These are phyloP conservation scores for Calonectria montana DNA, from an alignment of 2,329 filamentous ascomycete species.

Conservation along the genomic window DNA sequence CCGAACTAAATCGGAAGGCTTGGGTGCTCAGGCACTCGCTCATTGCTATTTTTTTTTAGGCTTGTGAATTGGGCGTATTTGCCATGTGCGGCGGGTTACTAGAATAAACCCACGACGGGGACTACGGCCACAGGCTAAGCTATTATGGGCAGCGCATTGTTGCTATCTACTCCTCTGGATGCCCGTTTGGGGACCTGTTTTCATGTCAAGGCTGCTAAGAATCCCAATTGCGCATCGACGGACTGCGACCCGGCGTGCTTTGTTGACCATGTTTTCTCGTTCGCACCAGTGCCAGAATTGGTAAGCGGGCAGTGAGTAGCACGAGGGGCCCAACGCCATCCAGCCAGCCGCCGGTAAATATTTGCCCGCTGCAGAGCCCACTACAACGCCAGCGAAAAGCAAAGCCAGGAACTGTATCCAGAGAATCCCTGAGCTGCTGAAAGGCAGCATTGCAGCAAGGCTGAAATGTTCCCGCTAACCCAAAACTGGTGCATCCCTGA, in stretches of 20 bases:
- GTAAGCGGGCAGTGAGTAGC: background rate
- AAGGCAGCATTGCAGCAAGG: conserved; percentile 14
- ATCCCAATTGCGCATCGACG: background rate
- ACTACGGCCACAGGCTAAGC: conserved; percentile 8
- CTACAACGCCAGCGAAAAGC: background rate
- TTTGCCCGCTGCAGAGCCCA: conserved; percentile 3
- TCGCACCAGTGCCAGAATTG: background rate
- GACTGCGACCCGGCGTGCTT: background rate
- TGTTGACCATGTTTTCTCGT: background rate
- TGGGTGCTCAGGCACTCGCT: conserved; percentile 7
- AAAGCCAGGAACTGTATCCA: background rate
- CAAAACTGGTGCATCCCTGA: conserved; percentile 6
- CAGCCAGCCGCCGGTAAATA: conserved; percentile 1
- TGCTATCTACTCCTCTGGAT: background rate
- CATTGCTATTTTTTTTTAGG: background rate
- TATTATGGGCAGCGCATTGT: background rate
- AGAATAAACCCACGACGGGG: conserved; percentile 17
- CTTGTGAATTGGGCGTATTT: conserved; percentile 12
- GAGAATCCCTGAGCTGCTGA: conserved; percentile 1
- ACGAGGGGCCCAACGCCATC: background rate
- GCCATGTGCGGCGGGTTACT: conserved; percentile 18
- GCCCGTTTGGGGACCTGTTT: background rate
- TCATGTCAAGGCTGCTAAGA: background rate
- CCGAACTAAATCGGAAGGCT: conserved; percentile 1
- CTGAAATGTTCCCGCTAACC: conserved; percentile 4